Base-by-base conservation (phyloP, 2,329 filamentous ascomycete genomes). In the Alternaria infectoria region DNA sequence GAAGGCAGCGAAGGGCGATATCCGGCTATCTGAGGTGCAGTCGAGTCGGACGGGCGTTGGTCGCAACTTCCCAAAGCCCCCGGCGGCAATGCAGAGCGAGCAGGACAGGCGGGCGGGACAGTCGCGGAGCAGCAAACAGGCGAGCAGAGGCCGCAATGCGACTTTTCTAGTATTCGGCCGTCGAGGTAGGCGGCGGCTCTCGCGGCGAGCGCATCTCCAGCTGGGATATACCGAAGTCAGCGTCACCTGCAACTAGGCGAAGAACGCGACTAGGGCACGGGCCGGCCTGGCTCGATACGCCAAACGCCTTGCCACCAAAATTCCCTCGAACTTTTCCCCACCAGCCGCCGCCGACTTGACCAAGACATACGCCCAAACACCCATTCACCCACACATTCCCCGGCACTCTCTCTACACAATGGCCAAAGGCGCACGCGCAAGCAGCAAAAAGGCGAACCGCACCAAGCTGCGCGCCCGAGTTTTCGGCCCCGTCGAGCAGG, bases 361-460 rank as follows among this genome's bases (percentile, higher is more conserved):
- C 61, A 49, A 23, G 28, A 57, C 56, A 47, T 46, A 59, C 47
- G 47, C 44, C 30, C 45, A 57, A 21, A 25, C 56, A 61, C 36
- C 45, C 56, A 59, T 45, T 51, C 47, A 40, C 44, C 43, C 47
- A 54, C 50, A 54, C 25, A 62, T 59, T 54, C 56, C 68, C 61
- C 7, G 49, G 2, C 15, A 19, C n/a, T 40, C 36, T 32, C 30
- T 40, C 36, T 40, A 56, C 77, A 86, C 59, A 72, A 98, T 97
- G 95, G 95, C 94, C 23, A 97, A 97, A 80, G 91, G 92, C 78
- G 85, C 91, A 65, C 87, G 95, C 79, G 88, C 94, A 69, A 96
- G 91, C 78, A 85, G 87, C 69, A 89, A 86, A 74, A 97, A 97
- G 84, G 86, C 86, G 75, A 97, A 97, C 84, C 93, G 93, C 83